These are phyloP conservation scores for Plasmodium cynomolgi DNA, from an alignment of 169 alveolate species.

Conservation along the genomic window DNA sequence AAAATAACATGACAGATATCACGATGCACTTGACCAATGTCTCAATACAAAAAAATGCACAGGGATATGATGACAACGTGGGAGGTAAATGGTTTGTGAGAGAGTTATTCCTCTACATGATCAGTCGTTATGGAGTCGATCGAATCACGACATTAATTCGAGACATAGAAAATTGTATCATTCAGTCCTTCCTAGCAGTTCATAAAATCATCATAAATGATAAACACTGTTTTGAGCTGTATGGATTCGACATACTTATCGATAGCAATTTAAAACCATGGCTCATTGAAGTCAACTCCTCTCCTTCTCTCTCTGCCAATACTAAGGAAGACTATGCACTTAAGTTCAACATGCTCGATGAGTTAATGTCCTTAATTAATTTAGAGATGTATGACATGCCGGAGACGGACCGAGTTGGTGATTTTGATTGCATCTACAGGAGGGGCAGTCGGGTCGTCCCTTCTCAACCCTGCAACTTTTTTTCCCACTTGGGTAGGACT, in stretches of 20 bases:
- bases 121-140: constrained; percentile 41
- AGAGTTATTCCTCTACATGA: constrained; percentile 80
- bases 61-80: constrained; percentile 89
- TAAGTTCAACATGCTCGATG: constrained; percentile 92
- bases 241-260: constrained; percentile 96
- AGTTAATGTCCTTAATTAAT: constrained; percentile 91
- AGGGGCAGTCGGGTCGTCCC: constrained; percentile 2
- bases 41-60: constrained; percentile 90
- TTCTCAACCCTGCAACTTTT: constrained; percentile 5
- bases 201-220: constrained; percentile 89
- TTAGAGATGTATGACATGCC: constrained; percentile 86
- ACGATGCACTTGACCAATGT: constrained; percentile 93
- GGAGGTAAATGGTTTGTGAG: constrained; percentile 93
- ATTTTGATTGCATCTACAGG: constrained; percentile 68
- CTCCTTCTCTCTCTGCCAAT: constrained; percentile 92
- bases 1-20: constrained; percentile 69
- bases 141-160: constrained; percentile 78
- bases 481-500: constrained; percentile 18
- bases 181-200: constrained; percentile 90
- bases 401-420: constrained; percentile 37
- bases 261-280: constrained; percentile 95
- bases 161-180: constrained; percentile 93
- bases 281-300: constrained; percentile 95
- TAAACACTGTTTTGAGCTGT: constrained; percentile 91
- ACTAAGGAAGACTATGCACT: constrained; percentile 91